These are phyloP conservation scores for Phytophthora gonapodyides DNA, from an alignment of 352 stramenopile genomes.

Conservation along the genomic window DNA sequence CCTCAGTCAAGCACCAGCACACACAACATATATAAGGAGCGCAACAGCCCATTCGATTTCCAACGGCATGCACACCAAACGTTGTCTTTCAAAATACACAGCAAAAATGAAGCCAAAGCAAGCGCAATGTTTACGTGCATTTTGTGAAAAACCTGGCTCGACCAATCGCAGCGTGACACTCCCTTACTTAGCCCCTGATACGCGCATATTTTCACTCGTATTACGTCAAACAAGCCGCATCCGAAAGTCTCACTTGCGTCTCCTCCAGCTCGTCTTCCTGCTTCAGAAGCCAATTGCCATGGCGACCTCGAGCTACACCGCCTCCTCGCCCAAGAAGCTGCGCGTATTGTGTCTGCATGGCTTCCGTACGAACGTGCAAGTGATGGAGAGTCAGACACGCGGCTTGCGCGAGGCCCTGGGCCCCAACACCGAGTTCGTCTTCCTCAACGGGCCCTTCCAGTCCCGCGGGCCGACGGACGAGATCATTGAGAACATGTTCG, in stretches of 20 bases:
- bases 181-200: no score
- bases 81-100: background rate
- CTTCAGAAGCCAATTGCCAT: constrained; percentile 13
- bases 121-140: background rate
- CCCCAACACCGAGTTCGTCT: constrained; percentile 67
- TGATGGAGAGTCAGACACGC: constrained; percentile 74
- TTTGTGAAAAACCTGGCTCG: background rate
- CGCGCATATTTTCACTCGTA: constrained; percentile 1
- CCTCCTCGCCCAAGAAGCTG: constrained; percentile 37
- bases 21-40: no score
- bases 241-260: background rate
- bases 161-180: constrained; percentile 3
- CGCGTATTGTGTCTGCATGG: constrained; percentile 79
- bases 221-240: constrained; percentile 25
- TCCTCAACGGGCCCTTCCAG: constrained; percentile 62
- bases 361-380: constrained; percentile 68
- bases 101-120: constrained; percentile 7
- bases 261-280: background rate
- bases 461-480: constrained; percentile 62
- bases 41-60: no score
- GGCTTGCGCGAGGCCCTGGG: constrained; percentile 64
- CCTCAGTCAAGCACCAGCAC: no score
- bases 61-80: no score
- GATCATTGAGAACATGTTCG: constrained; percentile 58
- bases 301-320: background rate